Base-by-base conservation (phyloP, 495 filamentous ascomycete genomes). In the Neurospora tetraspora region DNA sequence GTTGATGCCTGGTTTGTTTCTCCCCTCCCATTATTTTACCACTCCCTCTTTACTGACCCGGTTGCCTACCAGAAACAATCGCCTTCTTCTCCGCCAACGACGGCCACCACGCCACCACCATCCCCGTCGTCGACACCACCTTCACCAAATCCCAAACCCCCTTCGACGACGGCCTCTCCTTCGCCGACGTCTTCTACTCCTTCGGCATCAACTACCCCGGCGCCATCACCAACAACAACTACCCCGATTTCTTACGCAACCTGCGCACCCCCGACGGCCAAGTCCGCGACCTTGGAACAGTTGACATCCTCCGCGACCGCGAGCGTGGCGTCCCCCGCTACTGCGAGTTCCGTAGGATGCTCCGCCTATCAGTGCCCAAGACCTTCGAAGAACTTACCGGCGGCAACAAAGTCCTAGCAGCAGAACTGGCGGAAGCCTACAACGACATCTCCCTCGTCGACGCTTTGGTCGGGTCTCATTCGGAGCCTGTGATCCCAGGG, bases 291-390 rank as follows among this genome's bases (percentile, higher is more conserved):
- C 68, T 85, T 14, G 83, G 75, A 43, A 81, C 83, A 11, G 72
- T 85, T 37, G 83, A 85, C 71, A 80, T 85, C 73, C 71, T 85
- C 10, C 80, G 83, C 14, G 83, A 85, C 74, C 80, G 83, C 43
- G 83, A 84, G 75, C 80, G 83, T 23, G 83, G 83, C 39, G 81
- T 85, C 34, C 83, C 83, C 7, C 78, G 83, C n/a, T 85, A 85
- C 78, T 80, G 80, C 77, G 45, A 71, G 11, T 85, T 85, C 82
- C 79, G 83, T 0, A 80, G 83, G 0, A 77, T 83, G 47, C 76
- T 85, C 59, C 83, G 79, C 42, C 74, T 85, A 34, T 36, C 71
- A 1, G 71, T 77, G 0, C 75, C 79, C 20, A 74, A 65, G 5
- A 78, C 76, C 7, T 85, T 83, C 53, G 69, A 76, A 11, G 77